Evolutionary conservation across 768 basidiomycete genomes (phyloP).

Genomic region (Hypholoma fasciculare): DNA sequence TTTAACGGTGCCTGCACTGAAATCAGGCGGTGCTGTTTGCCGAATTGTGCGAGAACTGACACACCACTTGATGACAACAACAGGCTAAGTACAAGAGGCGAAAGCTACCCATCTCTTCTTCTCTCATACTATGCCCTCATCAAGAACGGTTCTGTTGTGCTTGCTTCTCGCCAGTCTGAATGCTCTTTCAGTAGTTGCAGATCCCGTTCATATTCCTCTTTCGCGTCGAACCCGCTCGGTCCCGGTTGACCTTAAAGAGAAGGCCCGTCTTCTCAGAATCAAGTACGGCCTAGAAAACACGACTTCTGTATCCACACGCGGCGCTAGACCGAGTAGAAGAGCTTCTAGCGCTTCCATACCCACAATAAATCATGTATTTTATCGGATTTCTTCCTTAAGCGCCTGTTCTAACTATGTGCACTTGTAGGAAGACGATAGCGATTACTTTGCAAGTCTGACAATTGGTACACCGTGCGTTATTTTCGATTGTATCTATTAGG

Average conservation of each 20-base stretch:
- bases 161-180: not conserved
- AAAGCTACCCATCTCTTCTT: not conserved
- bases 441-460: slow-evolving; percentile 2
- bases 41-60: not conserved
- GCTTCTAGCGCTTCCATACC: not conserved
- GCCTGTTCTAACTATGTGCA: not conserved
- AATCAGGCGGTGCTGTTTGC: not conserved
- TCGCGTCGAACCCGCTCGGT: not conserved
- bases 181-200: not conserved
- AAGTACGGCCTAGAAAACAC: not conserved
- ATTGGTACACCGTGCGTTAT: slow-evolving; percentile 8
- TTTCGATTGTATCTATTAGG: not conserved
- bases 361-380: slow-evolving; percentile 1
- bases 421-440: not conserved
- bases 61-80: not conserved
- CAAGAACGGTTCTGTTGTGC: not conserved
- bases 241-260: not conserved
- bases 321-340: not conserved
- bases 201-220: slow-evolving; percentile 1
- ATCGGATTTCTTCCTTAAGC: too few species aligned
- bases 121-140: not conserved
- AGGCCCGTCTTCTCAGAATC: not conserved
- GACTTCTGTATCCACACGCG: not conserved
- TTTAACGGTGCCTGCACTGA: not conserved
- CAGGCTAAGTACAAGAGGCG: not conserved